phyloP scores from a whole-genome alignment of 176 grass and related monocot species.

The Dactylis glomerata region DNA sequence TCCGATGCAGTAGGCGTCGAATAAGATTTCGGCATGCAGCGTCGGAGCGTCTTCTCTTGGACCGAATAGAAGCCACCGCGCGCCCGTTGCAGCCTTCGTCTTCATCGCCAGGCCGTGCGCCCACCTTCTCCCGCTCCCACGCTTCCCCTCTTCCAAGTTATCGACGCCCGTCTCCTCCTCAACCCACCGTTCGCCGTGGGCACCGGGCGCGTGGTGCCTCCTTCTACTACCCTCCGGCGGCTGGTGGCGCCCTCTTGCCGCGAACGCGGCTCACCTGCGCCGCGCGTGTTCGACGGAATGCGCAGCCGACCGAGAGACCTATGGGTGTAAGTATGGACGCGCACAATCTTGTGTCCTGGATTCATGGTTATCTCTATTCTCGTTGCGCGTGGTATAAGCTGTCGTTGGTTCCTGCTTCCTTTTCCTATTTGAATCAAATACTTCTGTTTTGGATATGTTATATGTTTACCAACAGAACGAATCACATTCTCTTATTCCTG shows the following conservation, averaged over 20 bases:
- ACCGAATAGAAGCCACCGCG: no score
- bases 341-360: neutral
- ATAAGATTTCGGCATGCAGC: neutral
- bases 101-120: neutral
- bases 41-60: no score
- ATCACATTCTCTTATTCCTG: slow-evolving; percentile 2
- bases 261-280: no score
- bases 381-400: neutral
- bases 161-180: neutral
- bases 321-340: neutral
- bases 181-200: neutral
- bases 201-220: neutral
- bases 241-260: neutral
- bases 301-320: neutral
- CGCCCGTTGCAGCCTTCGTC: neutral
- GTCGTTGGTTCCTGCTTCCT: neutral
- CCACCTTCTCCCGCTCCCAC: neutral
- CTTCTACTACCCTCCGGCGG: neutral
- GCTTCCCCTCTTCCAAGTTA: neutral
- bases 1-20: neutral
- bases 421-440: neutral
- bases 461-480: neutral
- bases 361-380: neutral
- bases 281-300: slow-evolving; percentile 36
- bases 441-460: neutral